Conservation (phyloP, 768 basidiomycete species). For the Xerocomellus intermedius region DNA sequence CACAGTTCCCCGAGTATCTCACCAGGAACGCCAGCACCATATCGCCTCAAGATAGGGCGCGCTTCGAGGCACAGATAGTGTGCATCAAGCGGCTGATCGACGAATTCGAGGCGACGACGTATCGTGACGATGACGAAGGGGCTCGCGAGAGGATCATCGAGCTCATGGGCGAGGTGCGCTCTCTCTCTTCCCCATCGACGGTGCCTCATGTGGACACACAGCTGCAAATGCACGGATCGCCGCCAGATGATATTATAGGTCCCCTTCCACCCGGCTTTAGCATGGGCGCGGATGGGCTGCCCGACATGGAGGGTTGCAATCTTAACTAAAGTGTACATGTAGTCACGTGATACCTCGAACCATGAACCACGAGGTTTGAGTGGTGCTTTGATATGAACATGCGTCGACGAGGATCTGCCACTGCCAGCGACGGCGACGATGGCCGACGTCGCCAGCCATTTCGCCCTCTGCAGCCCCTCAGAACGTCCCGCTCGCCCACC, state of each 20-base stretch:
- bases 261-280: conserved; percentile 70
- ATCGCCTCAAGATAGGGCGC: conserved; percentile 54
- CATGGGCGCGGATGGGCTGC: conserved; percentile 54
- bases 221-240: conserved; percentile 74
- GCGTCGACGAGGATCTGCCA: conserved; percentile 12
- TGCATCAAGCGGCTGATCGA: conserved; percentile 58
- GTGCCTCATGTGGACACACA: not conserved
- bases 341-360: conserved; percentile 15
- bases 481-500: too few species aligned
- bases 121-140: conserved; percentile 52
- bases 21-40: conserved; percentile 51
- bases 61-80: conserved; percentile 60
- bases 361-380: not conserved
- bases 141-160: conserved; percentile 50
- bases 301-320: conserved; percentile 36
- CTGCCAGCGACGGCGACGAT: conserved; percentile 2
- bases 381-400: conserved; percentile 18
- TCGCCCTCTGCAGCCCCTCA: conserved; percentile 14
- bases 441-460: conserved; percentile 18
- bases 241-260: conserved; percentile 82
- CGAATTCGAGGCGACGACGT: conserved; percentile 62
- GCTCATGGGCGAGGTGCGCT: conserved; percentile 70
- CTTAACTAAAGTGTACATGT: conserved; percentile 1
- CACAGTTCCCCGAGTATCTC: conserved; percentile 73
- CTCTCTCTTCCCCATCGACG: not conserved